Percentiles rank a stretch among this genome's conserved stretches.
Conservation (phyloP, 441 rosid species). For the Populus hybrid region DNA sequence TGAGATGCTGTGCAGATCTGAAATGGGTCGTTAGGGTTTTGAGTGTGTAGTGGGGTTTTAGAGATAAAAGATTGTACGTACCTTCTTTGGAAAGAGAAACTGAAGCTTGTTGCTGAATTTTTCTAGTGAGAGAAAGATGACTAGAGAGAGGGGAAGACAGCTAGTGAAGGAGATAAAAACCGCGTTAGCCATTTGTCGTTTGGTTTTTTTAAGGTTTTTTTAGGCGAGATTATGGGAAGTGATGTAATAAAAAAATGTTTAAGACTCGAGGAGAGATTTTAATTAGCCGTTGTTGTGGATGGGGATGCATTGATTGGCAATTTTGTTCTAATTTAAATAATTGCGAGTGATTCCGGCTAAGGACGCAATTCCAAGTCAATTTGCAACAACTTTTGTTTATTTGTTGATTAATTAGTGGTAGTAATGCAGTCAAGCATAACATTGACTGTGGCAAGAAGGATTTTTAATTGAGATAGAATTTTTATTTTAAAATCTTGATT, state of each 20-base stretch:
- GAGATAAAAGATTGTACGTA: neutral
- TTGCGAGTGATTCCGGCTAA: too few relatives aligned
- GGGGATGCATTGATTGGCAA: neutral
- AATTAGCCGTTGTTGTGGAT: neutral
- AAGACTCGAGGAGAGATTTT: neutral
- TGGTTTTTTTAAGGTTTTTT: neutral
- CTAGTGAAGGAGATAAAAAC: neutral
- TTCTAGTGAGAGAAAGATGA: neutral
- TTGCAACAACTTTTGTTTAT: neutral
- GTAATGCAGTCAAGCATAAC: neutral
- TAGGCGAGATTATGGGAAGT: neutral
- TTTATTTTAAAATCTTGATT: too few relatives aligned
- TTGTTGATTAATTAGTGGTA: neutral
- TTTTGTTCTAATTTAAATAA: too few relatives aligned
- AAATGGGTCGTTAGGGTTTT: neutral
- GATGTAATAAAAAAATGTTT: neutral
- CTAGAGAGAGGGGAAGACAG: neutral
- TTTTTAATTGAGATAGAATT: neutral
- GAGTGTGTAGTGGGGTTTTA: neutral
- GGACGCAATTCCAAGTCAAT: neutral
- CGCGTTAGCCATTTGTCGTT: neutral
- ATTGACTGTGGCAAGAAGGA: neutral
- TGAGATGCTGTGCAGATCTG: neutral
- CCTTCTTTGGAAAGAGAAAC: neutral
- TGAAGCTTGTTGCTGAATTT: neutral